Conservation (phyloP, 2,329 filamentous ascomycete genomes). For the Ophiostoma populinum region DNA sequence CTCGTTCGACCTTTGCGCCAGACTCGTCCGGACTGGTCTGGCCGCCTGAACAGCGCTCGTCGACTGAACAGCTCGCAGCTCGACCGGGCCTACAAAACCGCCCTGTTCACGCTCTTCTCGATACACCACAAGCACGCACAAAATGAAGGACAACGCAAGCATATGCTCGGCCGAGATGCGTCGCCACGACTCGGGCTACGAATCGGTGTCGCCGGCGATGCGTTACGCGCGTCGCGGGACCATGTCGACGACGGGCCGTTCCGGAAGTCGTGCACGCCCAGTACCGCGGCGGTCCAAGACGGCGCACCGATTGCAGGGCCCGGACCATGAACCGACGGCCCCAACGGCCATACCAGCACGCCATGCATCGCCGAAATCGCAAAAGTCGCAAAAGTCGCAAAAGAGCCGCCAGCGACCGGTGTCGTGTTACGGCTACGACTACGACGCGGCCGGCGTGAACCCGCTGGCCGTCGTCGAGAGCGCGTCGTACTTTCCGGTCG, state of each 20-base stretch:
- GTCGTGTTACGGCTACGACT: neutral
- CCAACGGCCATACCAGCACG: too few species aligned
- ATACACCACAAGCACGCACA: too few species aligned
- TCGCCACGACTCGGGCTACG: slow-evolving; percentile 2
- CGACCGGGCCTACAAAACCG: too few species aligned
- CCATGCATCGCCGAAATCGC: neutral
- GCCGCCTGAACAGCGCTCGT: too few species aligned
- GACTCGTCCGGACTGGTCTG: too few species aligned
- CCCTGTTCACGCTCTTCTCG: too few species aligned
- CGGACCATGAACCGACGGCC: too few species aligned
- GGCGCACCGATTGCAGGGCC: too few species aligned
- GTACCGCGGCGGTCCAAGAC: neutral
- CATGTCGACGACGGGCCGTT: neutral
- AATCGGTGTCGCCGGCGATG: neutral
- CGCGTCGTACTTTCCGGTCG: neutral
- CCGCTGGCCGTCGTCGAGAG: neutral
- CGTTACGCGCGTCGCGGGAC: neutral
- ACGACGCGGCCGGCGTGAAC: neutral
- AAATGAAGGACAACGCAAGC: slow-evolving; percentile 1
- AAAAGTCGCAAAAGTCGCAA: too few species aligned
- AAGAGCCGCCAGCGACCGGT: too few species aligned
- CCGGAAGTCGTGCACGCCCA: neutral
- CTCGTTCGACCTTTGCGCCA: too few species aligned
- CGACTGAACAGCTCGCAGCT: too few species aligned
- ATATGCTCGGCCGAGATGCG: slow-evolving; percentile 1